phyloP scores from a whole-genome alignment of 495 filamentous ascomycete genomes.

The Penicillium egyptiacum region DNA sequence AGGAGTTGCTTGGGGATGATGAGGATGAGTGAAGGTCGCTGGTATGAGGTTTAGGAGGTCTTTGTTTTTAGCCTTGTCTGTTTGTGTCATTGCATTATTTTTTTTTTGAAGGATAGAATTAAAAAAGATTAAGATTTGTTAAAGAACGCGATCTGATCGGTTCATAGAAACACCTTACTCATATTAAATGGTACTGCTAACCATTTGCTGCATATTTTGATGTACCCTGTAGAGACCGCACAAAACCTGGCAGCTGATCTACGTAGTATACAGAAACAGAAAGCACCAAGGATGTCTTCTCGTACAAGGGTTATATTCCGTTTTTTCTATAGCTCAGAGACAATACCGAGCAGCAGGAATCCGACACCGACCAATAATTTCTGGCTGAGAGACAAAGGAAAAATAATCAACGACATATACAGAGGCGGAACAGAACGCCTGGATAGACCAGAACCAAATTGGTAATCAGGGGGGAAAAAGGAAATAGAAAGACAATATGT shows the following conservation, averaged over 20 bases:
- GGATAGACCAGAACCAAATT: slow-evolving; percentile 27
- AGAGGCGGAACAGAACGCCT: slow-evolving; percentile 44
- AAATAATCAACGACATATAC: slow-evolving; percentile 40
- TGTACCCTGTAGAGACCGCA: neutral
- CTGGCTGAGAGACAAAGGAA: slow-evolving; percentile 29
- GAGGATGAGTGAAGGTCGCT: slow-evolving; percentile 20
- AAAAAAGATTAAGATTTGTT: neutral
- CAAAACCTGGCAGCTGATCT: neutral
- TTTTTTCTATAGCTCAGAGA: slow-evolving; percentile 13
- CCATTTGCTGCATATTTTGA: neutral
- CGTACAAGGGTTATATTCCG: slow-evolving; percentile 17
- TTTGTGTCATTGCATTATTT: neutral
- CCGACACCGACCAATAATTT: slow-evolving; percentile 22
- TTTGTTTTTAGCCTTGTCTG: neutral
- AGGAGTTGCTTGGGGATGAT: slow-evolving; percentile 33
- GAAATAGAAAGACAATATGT: slow-evolving; percentile 30
- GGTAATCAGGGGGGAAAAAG: slow-evolving; percentile 21
- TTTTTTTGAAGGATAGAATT: neutral
- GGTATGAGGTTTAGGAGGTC: neutral
- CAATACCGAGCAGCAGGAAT: slow-evolving; percentile 17
- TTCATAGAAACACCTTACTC: neutral
- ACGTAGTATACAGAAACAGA: neutral
- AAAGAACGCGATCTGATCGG: too few relatives aligned
- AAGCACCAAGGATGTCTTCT: slow-evolving; percentile 4
- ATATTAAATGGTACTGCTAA: neutral